Percentiles rank a stretch among this genome's conserved stretches.
phyloP scores from a whole-genome alignment of 176 grass and related monocot genomes.

The Saccharum officinarum region DNA sequence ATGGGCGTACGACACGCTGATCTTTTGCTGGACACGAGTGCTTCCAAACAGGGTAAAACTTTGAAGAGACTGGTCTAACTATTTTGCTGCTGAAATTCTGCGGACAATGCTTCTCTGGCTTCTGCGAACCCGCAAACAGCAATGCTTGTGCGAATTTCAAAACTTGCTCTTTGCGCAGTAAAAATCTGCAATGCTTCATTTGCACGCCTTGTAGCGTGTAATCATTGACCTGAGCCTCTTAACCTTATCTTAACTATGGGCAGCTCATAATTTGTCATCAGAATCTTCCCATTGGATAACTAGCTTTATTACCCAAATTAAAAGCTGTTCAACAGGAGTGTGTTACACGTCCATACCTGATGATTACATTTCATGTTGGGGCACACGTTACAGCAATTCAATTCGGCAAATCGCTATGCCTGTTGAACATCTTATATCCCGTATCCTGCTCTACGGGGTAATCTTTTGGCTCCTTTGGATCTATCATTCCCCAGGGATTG shows the following conservation, averaged over 20 bases:
- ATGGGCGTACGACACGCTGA: background rate
- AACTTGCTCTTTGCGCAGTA: background rate
- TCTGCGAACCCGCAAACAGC: background rate
- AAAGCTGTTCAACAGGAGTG: background rate
- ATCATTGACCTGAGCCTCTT: background rate
- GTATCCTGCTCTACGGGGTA: background rate
- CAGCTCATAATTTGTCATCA: background rate
- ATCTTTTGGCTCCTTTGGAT: background rate
- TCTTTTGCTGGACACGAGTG: background rate
- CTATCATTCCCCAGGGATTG: no score
- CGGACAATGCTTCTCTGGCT: background rate
- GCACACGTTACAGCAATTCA: background rate
- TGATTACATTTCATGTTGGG: background rate
- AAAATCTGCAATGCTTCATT: background rate
- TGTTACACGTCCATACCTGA: background rate
- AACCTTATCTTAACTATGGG: background rate
- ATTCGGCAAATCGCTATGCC: background rate
- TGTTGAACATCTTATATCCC: background rate
- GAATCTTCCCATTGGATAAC: background rate
- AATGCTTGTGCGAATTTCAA: background rate
- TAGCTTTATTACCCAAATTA: background rate
- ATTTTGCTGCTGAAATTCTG: background rate
- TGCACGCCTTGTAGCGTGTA: slow-evolving; percentile 19
- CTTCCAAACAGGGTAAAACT: background rate
- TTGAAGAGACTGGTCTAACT: no score